These are phyloP conservation scores for Fusarium keratoplasticum DNA, from an alignment of 2,329 filamentous ascomycete species.

Conservation along the genomic window DNA sequence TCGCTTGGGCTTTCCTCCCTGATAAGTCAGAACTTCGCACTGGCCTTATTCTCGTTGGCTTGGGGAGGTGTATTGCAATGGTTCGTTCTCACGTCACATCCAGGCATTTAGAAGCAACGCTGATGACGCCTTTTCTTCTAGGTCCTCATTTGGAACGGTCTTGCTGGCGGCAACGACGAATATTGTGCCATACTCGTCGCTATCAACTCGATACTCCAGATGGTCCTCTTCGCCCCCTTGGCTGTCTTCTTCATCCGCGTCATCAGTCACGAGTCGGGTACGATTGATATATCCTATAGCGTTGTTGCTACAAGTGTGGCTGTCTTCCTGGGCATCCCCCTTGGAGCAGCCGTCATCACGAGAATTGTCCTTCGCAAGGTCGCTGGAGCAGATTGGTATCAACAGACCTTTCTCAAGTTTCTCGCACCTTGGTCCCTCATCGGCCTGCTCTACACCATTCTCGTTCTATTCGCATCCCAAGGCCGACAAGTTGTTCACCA, in stretches of 20 bases:
- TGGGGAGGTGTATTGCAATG: constrained; percentile 91
- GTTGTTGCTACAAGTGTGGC: constrained; percentile 82
- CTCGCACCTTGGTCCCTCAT: constrained; percentile 80
- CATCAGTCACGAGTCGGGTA: constrained; percentile 63
- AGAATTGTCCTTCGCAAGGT: constrained; percentile 69
- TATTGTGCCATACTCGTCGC: constrained; percentile 86
- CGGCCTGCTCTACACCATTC: constrained; percentile 86
- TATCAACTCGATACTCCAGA: constrained; percentile 79
- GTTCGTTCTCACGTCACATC: constrained; percentile 45
- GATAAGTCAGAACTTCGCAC: constrained; percentile 68
- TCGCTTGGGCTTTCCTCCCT: constrained; percentile 75
- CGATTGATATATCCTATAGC: constrained; percentile 64
- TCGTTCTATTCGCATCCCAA: constrained; percentile 86
- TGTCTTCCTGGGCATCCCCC: constrained; percentile 85
- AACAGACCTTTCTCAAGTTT: constrained; percentile 74
- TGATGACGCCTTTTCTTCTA: constrained; percentile 29
- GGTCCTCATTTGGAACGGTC: constrained; percentile 74
- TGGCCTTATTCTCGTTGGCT: constrained; percentile 82
- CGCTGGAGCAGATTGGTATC: constrained; percentile 70
- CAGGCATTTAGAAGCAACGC: neutral
- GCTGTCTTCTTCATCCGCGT: constrained; percentile 76
- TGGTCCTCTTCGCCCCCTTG: constrained; percentile 77
- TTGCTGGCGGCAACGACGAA: constrained; percentile 78
- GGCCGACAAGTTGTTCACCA: constrained; percentile 68
- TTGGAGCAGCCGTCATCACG: constrained; percentile 81